Evolutionary conservation across 2,329 filamentous ascomycete genomes (phyloP), one percentile per base, ranked within the genome.

Genomic region (Metarhizium rileyi): DNA sequence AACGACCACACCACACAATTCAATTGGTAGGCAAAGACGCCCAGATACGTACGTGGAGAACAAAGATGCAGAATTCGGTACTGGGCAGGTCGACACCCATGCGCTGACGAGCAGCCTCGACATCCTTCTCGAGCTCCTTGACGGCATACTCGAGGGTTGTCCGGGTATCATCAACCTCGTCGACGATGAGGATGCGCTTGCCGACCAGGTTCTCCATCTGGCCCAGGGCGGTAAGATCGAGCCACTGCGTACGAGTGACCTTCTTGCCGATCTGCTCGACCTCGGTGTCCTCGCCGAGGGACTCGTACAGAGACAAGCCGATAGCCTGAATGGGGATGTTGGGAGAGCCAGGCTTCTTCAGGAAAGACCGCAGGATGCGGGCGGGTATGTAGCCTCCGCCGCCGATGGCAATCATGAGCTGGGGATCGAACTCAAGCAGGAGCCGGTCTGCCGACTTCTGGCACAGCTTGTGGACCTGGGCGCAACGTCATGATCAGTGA

Each of bases 301-400:
- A 78, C 73, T 98, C 93, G 76, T 98, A 98, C 50, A 98, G 84
- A 22, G 91, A 97, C 56, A 98, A 85, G 45, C 93, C 93, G 68
- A 98, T 98, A 56, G 93, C 93, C 78, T 98, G 93, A 70, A 98
- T 98, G 58, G 93, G 91, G 63, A 98, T 98, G 75, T 98, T 98
- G 70, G 90, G 83, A 54, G 76, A 80, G 59, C 86, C 88, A 52
- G 87, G 78, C 66, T 83, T 81, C 78, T 95, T 96, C 68, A 98
- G 86, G 77, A 98, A 98, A 20, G 93, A 97, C 56, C 93, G 88
- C 56, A 98, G 81, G 68, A 98, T 98, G 61, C 93, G 87, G 43
- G 93, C 93, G 53, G 93, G 93, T 38, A 98, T 90, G 70, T 96
- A 98, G 62, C 93, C 93, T 61, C 93, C 93, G 57, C 93, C 93